Percentiles rank a stretch among this genome's conserved stretches.
phyloP scores from a whole-genome alignment of 106 monocot species.

The Alisma plantagoaquatica region DNA sequence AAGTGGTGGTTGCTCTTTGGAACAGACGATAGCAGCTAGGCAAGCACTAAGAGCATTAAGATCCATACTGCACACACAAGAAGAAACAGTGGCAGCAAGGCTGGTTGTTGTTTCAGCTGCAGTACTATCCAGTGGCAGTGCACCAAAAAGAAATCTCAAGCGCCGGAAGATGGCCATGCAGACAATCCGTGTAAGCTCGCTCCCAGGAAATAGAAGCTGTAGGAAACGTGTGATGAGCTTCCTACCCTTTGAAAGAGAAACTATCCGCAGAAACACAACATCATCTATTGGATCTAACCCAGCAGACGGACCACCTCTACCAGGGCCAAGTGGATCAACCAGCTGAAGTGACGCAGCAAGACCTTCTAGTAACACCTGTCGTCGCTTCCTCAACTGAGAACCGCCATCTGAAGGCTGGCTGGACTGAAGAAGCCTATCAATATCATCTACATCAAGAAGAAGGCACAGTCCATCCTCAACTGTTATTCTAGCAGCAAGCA shows the following conservation, averaged over 20 bases:
- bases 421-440: constrained; percentile 14
- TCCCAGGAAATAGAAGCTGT: constrained; percentile 23
- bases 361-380: constrained; percentile 12
- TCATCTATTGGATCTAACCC: constrained; percentile 7
- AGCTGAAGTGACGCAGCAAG: constrained; percentile 16
- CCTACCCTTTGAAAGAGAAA: constrained; percentile 19
- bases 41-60: constrained; percentile 15
- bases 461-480: constrained; percentile 23
- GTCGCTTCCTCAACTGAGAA: constrained; percentile 9
- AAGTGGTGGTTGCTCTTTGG: constrained; percentile 16
- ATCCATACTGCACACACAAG: constrained; percentile 1
- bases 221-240: constrained; percentile 15
- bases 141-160: constrained; percentile 12
- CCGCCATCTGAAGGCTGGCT: constrained; percentile 19
- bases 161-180: constrained; percentile 21
- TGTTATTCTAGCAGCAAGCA: constrained; percentile 21
- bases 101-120: background rate
- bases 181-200: constrained; percentile 7
- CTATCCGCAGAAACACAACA: constrained; percentile 8
- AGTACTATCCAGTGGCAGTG: background rate
- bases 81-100: constrained; percentile 9
- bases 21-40: constrained; percentile 14
- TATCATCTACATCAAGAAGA: constrained; percentile 30
- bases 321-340: constrained; percentile 13
- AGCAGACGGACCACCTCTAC: background rate